Base-by-base conservation (phyloP, 441 rosid species). In the Manihot esculenta region DNA sequence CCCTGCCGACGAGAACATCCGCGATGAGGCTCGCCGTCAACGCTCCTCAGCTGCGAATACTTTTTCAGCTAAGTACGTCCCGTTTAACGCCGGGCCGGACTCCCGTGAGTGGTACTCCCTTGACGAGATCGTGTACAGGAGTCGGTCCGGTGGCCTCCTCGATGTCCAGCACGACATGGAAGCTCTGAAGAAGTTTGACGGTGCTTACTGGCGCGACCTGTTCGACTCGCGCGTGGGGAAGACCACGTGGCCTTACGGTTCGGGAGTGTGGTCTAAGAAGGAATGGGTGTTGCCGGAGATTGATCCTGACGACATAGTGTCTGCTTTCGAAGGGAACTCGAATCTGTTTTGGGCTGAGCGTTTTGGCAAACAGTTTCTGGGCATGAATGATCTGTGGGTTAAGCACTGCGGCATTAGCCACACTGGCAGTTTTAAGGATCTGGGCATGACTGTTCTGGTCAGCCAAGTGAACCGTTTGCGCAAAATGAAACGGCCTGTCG, bases 261-360 rank as follows among this genome's bases (percentile, higher is more conserved):
- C 92, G 20, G 89, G 88, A 13, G 89, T 86, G 50, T 88, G 89
- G 92, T 83, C 87, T 51, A 88, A 88, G 77, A 87, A 85, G 55
- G 92, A 88, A 35, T 88, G 89, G 92, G 92, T 88, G 10, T 59
- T 87, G 30, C 92, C 89, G 0, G 88, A 80, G 76, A 87, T 87
- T 5, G 61, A 53, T 79, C 81, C 33, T 35, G 89, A 85, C 50
- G 87, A 87, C 62, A 87, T 85, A n/a, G 76, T 87, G 5, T 75
- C 83, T 30, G 92, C 92, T 26, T 87, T 87, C 49, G 89, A 87
- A 60, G 89, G 92, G 49, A 87, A 87, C 67, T 84, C 89, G 20
- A 87, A 87, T 60, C 81, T 87, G 33, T 87, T 80, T 71, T 87
- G 88, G 91, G 89, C 91, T 1, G 91, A 87, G 77, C 74, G 91